Evolutionary conservation across 805 yeast genomes (phyloP).

Genomic region (Nakazawaea pomicola): DNA sequence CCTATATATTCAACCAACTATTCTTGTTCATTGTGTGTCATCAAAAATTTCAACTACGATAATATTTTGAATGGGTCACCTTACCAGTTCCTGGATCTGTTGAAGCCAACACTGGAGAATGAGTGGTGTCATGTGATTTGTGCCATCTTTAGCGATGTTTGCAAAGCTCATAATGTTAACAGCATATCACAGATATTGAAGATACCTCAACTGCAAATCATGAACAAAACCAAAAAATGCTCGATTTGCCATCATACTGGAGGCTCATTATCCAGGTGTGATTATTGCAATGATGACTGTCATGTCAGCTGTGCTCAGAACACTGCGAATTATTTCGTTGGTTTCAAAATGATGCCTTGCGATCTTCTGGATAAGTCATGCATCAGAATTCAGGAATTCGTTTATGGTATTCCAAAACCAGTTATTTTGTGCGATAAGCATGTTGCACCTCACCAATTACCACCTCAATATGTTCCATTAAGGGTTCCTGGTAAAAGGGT

Average conservation of each 20-base stretch:
- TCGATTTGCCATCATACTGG: constrained; percentile 38
- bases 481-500: constrained; percentile 27
- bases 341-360: constrained; percentile 40
- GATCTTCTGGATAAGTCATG: constrained; percentile 19
- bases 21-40: constrained; percentile 61
- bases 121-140: constrained; percentile 79
- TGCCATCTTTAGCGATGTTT: constrained; percentile 48
- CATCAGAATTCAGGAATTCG: constrained; percentile 19
- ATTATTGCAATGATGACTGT: constrained; percentile 31
- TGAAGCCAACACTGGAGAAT: constrained; percentile 63
- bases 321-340: constrained; percentile 39
- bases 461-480: constrained; percentile 21
- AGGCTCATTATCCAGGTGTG: constrained; percentile 49
- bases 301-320: constrained; percentile 62
- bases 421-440: constrained; percentile 40
- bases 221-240: constrained; percentile 29
- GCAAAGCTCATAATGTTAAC: constrained; percentile 35
- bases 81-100: constrained; percentile 49
- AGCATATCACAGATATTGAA: constrained; percentile 45
- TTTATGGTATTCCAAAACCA: constrained; percentile 39
- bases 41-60: constrained; percentile 45
- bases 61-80: constrained; percentile 36
- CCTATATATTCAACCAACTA: constrained; percentile 56
- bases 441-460: constrained; percentile 14
- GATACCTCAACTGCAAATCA: constrained; percentile 25